Percentiles rank a stretch among this genome's conserved stretches.
phyloP scores from a whole-genome alignment of 768 basidiomycete genomes.

The Termitomyces eurrhizus region DNA sequence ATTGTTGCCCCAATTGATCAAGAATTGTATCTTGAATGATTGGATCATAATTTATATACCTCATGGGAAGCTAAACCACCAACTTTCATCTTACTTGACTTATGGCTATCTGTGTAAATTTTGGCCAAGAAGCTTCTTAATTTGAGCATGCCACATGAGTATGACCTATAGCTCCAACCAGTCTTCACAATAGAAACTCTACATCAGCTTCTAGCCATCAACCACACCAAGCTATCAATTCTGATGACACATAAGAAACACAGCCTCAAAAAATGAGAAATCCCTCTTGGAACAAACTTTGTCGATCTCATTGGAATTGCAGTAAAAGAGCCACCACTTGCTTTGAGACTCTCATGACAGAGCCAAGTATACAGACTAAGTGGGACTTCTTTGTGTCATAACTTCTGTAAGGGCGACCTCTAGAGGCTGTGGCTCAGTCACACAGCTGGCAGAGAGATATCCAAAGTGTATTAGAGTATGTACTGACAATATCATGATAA shows the following conservation, averaged over 20 bases:
- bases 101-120: not conserved
- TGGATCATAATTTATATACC: slow-evolving; percentile 90
- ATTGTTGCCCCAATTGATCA: slow-evolving; percentile 70
- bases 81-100: not conserved
- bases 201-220: slow-evolving; percentile 57
- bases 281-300: slow-evolving; percentile 48
- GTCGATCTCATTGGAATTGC: slow-evolving; percentile 54
- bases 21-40: slow-evolving; percentile 56
- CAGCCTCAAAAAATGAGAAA: slow-evolving; percentile 41
- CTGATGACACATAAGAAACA: slow-evolving; percentile 40
- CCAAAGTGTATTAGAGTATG: no score
- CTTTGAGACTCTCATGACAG: slow-evolving; percentile 58
- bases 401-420: no score
- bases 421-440: no score
- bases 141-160: slow-evolving; percentile 66
- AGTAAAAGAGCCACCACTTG: slow-evolving; percentile 43
- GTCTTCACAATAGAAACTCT: slow-evolving; percentile 59
- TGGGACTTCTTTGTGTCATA: slow-evolving; percentile 28
- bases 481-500: no score
- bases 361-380: slow-evolving; percentile 62
- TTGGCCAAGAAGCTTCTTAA: slow-evolving; percentile 55
- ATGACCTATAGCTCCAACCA: slow-evolving; percentile 79
- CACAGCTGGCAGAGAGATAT: no score
- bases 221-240: slow-evolving; percentile 37
- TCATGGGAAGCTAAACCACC: slow-evolving; percentile 40